These are phyloP conservation scores for Volvox africanus DNA, from an alignment of 139 green algal genomes.

Conservation along the genomic window DNA sequence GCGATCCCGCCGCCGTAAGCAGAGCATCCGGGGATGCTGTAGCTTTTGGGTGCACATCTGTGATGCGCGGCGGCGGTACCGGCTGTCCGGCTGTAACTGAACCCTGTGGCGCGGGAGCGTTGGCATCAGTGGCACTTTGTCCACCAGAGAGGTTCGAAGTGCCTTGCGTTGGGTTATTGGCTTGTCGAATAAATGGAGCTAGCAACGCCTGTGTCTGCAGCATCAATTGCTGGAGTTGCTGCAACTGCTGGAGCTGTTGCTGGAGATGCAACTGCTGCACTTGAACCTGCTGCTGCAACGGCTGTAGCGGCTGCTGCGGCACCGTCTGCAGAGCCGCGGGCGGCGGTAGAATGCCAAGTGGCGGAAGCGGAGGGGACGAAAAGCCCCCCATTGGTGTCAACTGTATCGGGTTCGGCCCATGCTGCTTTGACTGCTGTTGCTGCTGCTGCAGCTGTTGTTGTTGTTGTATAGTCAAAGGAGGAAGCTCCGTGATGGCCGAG, in stretches of 20 bases:
- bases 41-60: too few relatives aligned
- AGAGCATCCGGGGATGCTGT: too few relatives aligned
- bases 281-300: constrained; percentile 9
- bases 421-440: background rate
- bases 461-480: too few relatives aligned
- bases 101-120: too few relatives aligned
- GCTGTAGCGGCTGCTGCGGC: constrained; percentile 1
- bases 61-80: too few relatives aligned
- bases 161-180: too few relatives aligned
- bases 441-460: background rate
- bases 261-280: constrained; percentile 10
- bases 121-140: too few relatives aligned
- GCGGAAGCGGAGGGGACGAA: background rate
- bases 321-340: background rate
- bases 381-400: background rate
- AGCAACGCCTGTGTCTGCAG: background rate
- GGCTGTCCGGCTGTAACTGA: too few relatives aligned
- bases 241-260: background rate
- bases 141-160: too few relatives aligned
- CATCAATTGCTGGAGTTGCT: constrained; percentile 2
- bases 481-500: too few relatives aligned
- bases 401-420: background rate
- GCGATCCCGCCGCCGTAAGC: too few relatives aligned
- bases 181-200: background rate
- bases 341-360: background rate